These are phyloP conservation scores for Panus rudis DNA, from an alignment of 768 basidiomycete species.

Conservation along the genomic window DNA sequence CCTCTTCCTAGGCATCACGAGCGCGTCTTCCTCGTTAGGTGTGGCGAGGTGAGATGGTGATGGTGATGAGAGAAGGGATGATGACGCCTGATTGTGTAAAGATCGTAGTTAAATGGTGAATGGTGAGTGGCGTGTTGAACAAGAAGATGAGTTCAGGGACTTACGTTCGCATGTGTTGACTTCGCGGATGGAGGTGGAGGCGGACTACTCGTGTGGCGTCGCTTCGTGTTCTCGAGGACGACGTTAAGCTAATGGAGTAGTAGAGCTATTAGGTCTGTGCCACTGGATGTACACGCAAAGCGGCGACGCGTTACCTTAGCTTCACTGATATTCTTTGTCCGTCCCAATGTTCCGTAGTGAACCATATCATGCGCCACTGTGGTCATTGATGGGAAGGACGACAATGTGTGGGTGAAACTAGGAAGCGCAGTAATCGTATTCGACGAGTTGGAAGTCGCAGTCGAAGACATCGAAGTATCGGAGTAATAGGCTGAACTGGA, in stretches of 20 bases:
- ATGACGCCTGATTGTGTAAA: too few relatives aligned
- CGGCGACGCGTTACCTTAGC: conserved; percentile 17
- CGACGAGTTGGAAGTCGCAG: conserved; percentile 5
- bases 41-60: too few relatives aligned
- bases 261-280: too few relatives aligned
- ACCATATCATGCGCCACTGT: conserved; percentile 23
- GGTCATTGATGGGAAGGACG: conserved; percentile 23
- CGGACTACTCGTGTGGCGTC: conserved; percentile 9
- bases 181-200: background rate
- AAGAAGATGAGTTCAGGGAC: too few relatives aligned
- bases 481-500: conserved; percentile 1
- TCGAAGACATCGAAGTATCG: background rate
- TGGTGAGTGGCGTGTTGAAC: too few relatives aligned
- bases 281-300: background rate
- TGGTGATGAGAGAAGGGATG: too few relatives aligned
- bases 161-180: too few relatives aligned
- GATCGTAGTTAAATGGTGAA: too few relatives aligned
- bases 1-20: conserved; percentile 18
- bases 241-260: conserved; percentile 15
- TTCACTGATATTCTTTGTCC: conserved; percentile 20
- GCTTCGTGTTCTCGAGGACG: conserved; percentile 19
- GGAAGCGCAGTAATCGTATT: conserved; percentile 19
- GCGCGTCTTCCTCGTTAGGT: conserved; percentile 20
- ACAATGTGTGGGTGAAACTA: conserved; percentile 24
- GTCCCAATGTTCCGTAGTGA: conserved; percentile 18